A percentile compares a stretch with the other conserved stretches of the same genome.
Evolutionary conservation across 106 monocot species (phyloP).

Genomic region (Platanthera guangdongensis): DNA sequence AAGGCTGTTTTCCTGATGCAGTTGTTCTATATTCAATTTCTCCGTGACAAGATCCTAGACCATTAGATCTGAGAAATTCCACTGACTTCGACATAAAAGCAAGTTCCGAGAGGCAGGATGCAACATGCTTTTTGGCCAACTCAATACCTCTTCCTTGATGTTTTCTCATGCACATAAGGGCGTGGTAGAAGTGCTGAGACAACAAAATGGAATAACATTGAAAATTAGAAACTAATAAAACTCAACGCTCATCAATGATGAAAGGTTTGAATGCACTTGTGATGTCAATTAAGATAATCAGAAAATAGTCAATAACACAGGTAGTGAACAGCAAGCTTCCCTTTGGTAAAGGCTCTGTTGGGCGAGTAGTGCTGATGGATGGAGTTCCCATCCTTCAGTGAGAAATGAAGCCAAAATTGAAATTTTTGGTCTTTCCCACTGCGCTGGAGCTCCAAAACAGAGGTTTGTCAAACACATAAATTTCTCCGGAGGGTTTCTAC

Average conservation of each 20-base stretch:
- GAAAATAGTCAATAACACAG: not conserved
- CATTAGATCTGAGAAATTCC: conserved; percentile 58
- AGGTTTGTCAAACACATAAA: too few species aligned
- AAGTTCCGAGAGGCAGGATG: conserved; percentile 65
- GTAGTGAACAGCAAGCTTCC: not conserved
- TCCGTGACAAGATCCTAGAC: conserved; percentile 22
- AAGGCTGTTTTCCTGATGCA: conserved; percentile 74
- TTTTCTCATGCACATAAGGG: conserved; percentile 66
- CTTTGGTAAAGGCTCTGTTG: not conserved
- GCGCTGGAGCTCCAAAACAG: too few species aligned
- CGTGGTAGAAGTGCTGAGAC: conserved; percentile 77
- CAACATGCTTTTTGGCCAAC: conserved; percentile 82
- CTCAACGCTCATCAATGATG: not conserved
- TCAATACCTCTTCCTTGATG: conserved; percentile 81
- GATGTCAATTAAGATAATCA: not conserved
- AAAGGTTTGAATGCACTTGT: not conserved
- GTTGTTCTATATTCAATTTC: conserved; percentile 56
- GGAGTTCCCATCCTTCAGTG: too few species aligned
- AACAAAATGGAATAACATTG: not conserved
- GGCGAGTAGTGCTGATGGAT: too few species aligned
- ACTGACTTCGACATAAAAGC: conserved; percentile 42
- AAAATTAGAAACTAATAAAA: not conserved
- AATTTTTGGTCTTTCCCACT: too few species aligned
- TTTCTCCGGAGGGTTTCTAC: too few species aligned
- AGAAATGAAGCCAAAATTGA: too few species aligned